These are phyloP conservation scores for Xylaria multiplex DNA, from an alignment of 2,329 filamentous ascomycete species.

Conservation along the genomic window DNA sequence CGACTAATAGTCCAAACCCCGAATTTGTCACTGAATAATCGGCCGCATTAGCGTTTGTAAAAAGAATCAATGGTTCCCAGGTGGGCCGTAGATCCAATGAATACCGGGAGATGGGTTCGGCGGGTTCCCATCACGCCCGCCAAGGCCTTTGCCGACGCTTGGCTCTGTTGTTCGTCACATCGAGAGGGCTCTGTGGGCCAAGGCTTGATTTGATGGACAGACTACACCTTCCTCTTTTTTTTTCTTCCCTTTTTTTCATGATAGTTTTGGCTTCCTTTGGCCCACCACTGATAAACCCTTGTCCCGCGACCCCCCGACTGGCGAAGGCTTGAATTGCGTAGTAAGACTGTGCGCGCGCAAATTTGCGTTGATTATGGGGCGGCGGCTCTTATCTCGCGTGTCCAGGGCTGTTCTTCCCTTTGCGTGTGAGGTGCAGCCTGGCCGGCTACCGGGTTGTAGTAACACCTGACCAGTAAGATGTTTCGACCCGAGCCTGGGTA, in stretches of 20 bases:
- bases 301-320: background rate
- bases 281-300: no score
- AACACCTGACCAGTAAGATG: background rate
- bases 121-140: background rate
- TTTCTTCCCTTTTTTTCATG: background rate
- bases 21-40: no score
- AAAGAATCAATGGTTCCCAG: background rate
- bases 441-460: background rate
- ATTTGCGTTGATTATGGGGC: background rate
- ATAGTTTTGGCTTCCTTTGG: background rate
- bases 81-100: background rate
- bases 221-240: background rate
- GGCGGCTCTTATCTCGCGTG: background rate
- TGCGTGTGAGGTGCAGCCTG: background rate
- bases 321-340: background rate
- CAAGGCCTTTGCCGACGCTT: background rate
- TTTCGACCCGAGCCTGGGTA: background rate
- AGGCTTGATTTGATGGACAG: constrained; percentile 1
- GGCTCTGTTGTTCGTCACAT: background rate
- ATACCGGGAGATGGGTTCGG: constrained; percentile 6
- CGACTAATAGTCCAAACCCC: no score
- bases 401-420: constrained; percentile 2
- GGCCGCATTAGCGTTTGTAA: no score
- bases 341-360: constrained; percentile 5
- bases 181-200: constrained; percentile 1